These are phyloP conservation scores for Trichosanthes cucumerina DNA, from an alignment of 306 rosid genomes.

Conservation along the genomic window DNA sequence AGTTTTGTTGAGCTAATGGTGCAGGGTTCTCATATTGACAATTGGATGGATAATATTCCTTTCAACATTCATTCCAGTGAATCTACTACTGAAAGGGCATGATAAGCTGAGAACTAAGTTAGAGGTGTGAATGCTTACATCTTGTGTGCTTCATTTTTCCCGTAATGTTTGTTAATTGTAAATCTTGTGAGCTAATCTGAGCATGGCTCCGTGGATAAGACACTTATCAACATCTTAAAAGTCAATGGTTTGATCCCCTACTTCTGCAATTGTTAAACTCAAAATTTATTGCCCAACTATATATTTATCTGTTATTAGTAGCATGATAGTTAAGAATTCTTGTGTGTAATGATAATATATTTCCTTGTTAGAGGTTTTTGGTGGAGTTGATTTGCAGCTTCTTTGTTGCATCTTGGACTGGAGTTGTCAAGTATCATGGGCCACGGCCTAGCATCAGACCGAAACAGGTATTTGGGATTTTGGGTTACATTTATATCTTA, in stretches of 20 bases:
- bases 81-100: slow-evolving; percentile 53
- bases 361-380: slow-evolving; percentile 50
- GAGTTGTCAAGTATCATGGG: slow-evolving; percentile 95
- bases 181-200: not conserved
- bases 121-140: slow-evolving; percentile 49
- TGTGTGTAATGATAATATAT: not conserved
- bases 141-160: not conserved
- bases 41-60: slow-evolving; percentile 94
- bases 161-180: not conserved
- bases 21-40: slow-evolving; percentile 80
- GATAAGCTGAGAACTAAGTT: slow-evolving; percentile 60
- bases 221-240: not conserved
- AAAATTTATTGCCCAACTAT: not conserved
- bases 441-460: slow-evolving; percentile 93
- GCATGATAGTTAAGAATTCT: not conserved
- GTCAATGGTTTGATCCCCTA: not conserved
- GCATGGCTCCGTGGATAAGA: not conserved
- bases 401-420: slow-evolving; percentile 99
- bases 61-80: slow-evolving; percentile 73
- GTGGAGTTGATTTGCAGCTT: slow-evolving; percentile 94
- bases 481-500: not conserved
- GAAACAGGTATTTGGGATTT: slow-evolving; percentile 44
- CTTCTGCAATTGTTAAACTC: not conserved
- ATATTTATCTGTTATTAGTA: not conserved
- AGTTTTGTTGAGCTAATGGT: slow-evolving; percentile 7